Evolutionary conservation across 2,329 filamentous ascomycete species (phyloP), one percentile per base, ranked within the genome.

Genomic region (Immersiporthe knoxdaviesiana): DNA sequence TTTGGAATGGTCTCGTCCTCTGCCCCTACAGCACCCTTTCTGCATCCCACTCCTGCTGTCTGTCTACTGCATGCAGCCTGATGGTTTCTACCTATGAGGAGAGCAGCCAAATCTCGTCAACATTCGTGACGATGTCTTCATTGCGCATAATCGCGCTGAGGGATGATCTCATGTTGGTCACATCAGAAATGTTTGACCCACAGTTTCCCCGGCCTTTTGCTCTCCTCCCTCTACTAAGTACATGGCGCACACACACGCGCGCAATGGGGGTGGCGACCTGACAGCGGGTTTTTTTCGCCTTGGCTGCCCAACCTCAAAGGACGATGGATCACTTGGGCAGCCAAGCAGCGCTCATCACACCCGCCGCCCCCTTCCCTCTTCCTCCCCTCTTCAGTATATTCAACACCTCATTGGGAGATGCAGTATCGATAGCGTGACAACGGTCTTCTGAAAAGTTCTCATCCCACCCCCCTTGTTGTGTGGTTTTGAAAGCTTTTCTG

Each of bases 261-360:
- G 12, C 47, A 16, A 54, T 54, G 52, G 52, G 52, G 52, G 52
- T 56, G 52, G 52, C 52, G 52, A 56, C 14, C 52, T 30, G 27
- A 56, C 52, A 30, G 52, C 14, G 27, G 52, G 52, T 8, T 47
- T 47, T 47, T 21, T 35, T 35, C 37, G 52, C 52, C 52, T 56
- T 56, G 52, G 52, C 52, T 54, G 24, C 24, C 24, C 24, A 18
- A 16, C 27, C 52, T 54, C 11, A 16, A 27, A 4, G 12, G 12
- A 6, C 4, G 1, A 16, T 12, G 24, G 54, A 11, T 35, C 30
- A 59, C 14, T n/a, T 47, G 21, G 44, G 21, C 44, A 8, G 18
- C 44, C 44, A 21, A 18, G 30, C 54, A 16, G 54, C 30, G 30
- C 10, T 58, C 14, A 56, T 56, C 14, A n/a, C n/a, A n/a, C n/a